Evolutionary conservation across 441 rosid genomes (phyloP), one percentile per base, ranked within the genome.

Genomic region (Mallotus repandus): DNA sequence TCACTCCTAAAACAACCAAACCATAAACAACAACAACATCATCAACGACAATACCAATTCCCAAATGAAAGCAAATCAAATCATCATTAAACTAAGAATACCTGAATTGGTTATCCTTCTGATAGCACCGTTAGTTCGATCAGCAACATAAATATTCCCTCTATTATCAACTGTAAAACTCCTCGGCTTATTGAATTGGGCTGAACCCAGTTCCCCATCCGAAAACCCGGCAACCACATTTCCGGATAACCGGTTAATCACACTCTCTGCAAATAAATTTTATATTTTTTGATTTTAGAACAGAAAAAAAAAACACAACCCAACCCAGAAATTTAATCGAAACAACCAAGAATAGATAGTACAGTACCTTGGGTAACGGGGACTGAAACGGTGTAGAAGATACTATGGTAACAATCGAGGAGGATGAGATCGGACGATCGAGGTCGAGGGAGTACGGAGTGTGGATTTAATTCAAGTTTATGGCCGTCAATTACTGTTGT

Each of bases 81-180:
- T 25, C 29, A 25, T 25, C 29, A 35, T 35, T 4, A 35, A 35
- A 35, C 41, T 5, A 35, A 35, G 41, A 35, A 35, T 70, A 88
- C 93, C 93, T 70, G 87, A 84, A 67, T 65, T 68, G 41, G 81
- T 83, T 68, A 91, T 89, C 84, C 88, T 89, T 77, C 91, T 86
- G 41, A 91, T 89, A 46, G 74, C 86, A 49, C 80, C 69, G 63
- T 91, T 89, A 35, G 9, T 69, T 78, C 49, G 79, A 82, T 91
- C 97, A 73, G 92, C 89, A 68, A 91, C 90, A 74, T 91, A 91
- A 7, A 89, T 70, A 76, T 91, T 89, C 49, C 94, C 97, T 80
- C 80, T 81, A 25, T 76, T 68, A 84, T 91, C 92, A 49, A 86
- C 69, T 2, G 94, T 78, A 49, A 91, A 84, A 76, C 85, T 82